Evolutionary conservation across 345 rosid genomes (phyloP).

Genomic region (Isatis tinctoria): DNA sequence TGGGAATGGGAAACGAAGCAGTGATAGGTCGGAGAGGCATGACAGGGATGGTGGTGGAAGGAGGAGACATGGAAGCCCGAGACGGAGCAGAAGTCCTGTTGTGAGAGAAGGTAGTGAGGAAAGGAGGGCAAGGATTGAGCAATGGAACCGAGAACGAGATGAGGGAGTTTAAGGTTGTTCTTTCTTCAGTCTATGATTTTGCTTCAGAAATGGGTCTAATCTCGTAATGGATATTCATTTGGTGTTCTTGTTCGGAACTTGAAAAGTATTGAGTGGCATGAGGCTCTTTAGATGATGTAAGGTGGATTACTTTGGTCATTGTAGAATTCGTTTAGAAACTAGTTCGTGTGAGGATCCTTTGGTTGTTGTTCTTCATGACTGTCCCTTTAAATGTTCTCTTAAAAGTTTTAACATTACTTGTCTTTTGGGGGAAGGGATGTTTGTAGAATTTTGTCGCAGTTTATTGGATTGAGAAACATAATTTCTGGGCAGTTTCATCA

Average conservation of each 20-base stretch:
- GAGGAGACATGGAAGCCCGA: constrained; percentile 53
- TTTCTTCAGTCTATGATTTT: not conserved
- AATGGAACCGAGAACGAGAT: constrained; percentile 81
- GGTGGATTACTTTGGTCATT: not conserved
- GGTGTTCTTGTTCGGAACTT: constrained; percentile 15
- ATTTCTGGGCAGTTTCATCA: not conserved
- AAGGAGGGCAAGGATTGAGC: constrained; percentile 82
- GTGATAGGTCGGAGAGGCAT: constrained; percentile 38
- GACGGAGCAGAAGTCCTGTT: constrained; percentile 67
- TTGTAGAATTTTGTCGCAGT: not conserved
- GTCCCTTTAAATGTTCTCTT: not conserved
- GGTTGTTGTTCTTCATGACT: constrained; percentile 6
- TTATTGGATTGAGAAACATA: not conserved
- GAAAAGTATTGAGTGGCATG: constrained; percentile 5
- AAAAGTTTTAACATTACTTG: not conserved
- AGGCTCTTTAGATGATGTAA: constrained; percentile 16
- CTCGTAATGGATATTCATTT: constrained; percentile 21
- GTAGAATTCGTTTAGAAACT: constrained; percentile 16
- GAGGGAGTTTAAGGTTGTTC: constrained; percentile 19
- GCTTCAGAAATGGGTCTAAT: not conserved
- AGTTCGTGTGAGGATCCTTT: constrained; percentile 7
- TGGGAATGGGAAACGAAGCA: constrained; percentile 33
- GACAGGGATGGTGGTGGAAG: constrained; percentile 44
- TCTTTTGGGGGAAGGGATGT: not conserved
- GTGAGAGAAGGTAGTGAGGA: constrained; percentile 84